Evolutionary conservation across 345 rosid species (phyloP), one percentile per base, ranked within the genome.

Genomic region (Erucastrum elatum): DNA sequence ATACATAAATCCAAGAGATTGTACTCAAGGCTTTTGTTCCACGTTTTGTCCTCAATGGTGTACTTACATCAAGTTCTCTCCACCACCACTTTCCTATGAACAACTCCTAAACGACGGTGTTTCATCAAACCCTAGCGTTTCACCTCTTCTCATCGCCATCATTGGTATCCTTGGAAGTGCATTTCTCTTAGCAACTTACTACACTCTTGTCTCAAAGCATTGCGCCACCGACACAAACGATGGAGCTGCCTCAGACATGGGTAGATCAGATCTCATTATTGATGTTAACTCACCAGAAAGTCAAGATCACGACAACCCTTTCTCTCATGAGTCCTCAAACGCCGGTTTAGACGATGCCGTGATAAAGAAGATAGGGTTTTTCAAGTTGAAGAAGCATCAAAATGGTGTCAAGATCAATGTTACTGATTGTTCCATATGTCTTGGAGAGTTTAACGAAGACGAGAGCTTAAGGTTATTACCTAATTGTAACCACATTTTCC

Each of bases 381-480:
- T 85, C 80, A 90, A 83, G 88, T 89, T 86, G 81, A 88, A 80
- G 75, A 93, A 81, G 66, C 77, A 69, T 74, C 75, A 76, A 66
- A 71, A 60, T 1, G 83, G 87, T 2, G 82, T 81, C 13, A 71
- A 86, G 58, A 76, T 87, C 34, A 89, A 86, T 3, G 93, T 87
- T 70, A 85, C 89, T 6, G 97, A 88, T 78, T 95, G 99, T 83
- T 87, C 97, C 0, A 94, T 93, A 78, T 95, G 99, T 80, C 93
- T 95, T 46, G 87, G 89, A 33, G 98, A 95, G 79, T 93, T 95
- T 60, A 79, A 81, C 66, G 97, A 91, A 73, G 90, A 84, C 4
- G 97, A 93, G 75, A 84, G 79, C 81, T 26, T 95, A 26, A 90
- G 98, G 87, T 84, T 95, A 29, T 82, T 93, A 83, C 99, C 99